These are phyloP conservation scores for Ceratocystiopsis minuta DNA, from an alignment of 2,329 filamentous ascomycete species.

Conservation along the genomic window DNA sequence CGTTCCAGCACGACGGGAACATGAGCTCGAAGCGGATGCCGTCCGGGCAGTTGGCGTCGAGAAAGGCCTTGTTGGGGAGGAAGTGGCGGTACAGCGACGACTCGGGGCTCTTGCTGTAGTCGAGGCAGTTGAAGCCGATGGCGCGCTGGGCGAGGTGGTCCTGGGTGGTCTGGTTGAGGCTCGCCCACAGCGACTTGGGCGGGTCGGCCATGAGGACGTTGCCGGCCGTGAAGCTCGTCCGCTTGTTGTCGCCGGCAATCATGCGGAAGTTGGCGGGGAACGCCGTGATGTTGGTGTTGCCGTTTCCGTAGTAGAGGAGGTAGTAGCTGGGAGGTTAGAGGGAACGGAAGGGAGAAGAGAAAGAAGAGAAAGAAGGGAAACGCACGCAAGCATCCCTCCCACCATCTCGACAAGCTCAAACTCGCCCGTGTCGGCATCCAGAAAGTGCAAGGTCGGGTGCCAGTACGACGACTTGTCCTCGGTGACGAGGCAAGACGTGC, in stretches of 20 bases:
- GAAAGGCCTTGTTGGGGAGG: slow-evolving; percentile 59
- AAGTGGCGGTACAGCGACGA: slow-evolving; percentile 64
- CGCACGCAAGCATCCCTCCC: slow-evolving; percentile 73
- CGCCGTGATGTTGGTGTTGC: slow-evolving; percentile 41
- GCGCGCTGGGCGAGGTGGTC: slow-evolving; percentile 58
- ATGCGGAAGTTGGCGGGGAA: slow-evolving; percentile 69
- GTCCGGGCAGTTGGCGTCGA: slow-evolving; percentile 67
- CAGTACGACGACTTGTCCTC: slow-evolving; percentile 84
- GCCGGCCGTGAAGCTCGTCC: slow-evolving; percentile 52
- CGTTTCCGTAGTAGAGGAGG: slow-evolving; percentile 41
- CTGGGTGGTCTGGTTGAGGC: slow-evolving; percentile 46
- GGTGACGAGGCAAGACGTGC: slow-evolving; percentile 64
- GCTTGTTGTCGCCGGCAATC: slow-evolving; percentile 54
- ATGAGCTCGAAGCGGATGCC: slow-evolving; percentile 70
- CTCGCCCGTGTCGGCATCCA: slow-evolving; percentile 43
- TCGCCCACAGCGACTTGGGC: slow-evolving; percentile 51
- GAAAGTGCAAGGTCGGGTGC: slow-evolving; percentile 64
- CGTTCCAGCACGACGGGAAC: slow-evolving; percentile 85
- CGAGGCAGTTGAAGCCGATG: slow-evolving; percentile 85
- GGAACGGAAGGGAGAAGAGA: too few relatives aligned
- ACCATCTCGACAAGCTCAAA: slow-evolving; percentile 54
- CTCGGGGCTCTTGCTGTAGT: slow-evolving; percentile 53
- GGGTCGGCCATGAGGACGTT: slow-evolving; percentile 47
- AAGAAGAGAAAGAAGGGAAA: slow-evolving; percentile 17
- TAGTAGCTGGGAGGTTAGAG: slow-evolving; percentile 49